These are phyloP conservation scores for Arthroderma sp. DNA, from an alignment of 2,329 filamentous ascomycete species.

Conservation along the genomic window DNA sequence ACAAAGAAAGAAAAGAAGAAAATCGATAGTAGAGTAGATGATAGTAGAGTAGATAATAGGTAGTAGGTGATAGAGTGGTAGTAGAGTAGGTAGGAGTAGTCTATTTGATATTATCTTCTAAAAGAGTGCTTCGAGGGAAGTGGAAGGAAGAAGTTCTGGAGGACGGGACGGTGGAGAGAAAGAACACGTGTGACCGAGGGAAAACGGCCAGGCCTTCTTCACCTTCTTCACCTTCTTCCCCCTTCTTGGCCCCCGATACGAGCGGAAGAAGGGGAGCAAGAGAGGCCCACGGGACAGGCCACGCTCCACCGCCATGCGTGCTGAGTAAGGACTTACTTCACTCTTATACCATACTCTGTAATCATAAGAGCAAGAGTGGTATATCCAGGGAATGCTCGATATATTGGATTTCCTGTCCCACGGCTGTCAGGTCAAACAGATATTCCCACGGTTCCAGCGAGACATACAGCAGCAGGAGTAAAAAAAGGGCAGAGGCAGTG, in stretches of 20 bases:
- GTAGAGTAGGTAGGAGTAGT: no score
- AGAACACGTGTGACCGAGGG: neutral
- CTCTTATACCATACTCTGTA: neutral
- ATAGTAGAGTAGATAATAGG: no score
- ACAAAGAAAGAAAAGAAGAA: neutral
- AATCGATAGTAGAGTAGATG: neutral
- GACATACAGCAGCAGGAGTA: no score
- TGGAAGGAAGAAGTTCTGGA: no score
- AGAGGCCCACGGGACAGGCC: neutral
- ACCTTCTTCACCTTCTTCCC: neutral
- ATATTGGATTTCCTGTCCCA: no score
- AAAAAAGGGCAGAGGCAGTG: neutral
- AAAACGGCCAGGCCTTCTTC: neutral
- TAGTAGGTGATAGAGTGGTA: no score
- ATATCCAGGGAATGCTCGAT: no score
- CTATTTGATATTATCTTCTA: no score
- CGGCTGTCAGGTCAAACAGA: no score
- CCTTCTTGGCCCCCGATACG: neutral
- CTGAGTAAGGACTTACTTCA: neutral
- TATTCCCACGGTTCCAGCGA: no score
- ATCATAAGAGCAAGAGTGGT: neutral
- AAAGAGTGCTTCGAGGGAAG: no score
- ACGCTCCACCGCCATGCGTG: neutral
- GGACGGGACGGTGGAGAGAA: slow-evolving; percentile 6
- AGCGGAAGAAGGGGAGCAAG: neutral